Evolutionary conservation across 345 rosid genomes (phyloP).

Genomic region (Pistacia vera): DNA sequence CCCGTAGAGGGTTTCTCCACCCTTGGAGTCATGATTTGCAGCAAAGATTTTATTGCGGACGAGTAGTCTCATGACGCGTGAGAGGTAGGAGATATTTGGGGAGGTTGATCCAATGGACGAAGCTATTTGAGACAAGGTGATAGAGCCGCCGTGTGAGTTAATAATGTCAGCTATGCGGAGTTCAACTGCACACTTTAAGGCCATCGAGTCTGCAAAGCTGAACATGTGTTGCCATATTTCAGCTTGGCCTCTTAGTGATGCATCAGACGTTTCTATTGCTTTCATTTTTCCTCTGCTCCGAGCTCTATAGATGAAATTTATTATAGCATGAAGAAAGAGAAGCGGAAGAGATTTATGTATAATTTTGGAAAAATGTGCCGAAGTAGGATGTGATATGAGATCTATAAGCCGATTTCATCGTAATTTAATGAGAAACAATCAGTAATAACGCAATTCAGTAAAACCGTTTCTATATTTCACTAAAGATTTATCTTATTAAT

Average conservation of each 20-base stretch:
- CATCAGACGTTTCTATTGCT: neutral
- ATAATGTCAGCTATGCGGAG: conserved; percentile 44
- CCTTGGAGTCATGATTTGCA: conserved; percentile 11
- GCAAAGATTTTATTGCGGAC: conserved; percentile 28
- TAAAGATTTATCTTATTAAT: no score
- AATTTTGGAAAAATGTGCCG: no score
- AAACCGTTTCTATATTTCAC: no score
- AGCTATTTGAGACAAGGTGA: conserved; percentile 33
- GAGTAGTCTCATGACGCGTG: conserved; percentile 37
- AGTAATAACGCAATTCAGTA: no score
- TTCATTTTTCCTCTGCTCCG: neutral
- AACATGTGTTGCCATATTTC: conserved; percentile 19
- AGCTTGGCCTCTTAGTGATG: conserved; percentile 6
- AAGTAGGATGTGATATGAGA: no score
- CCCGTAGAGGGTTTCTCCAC: conserved; percentile 28
- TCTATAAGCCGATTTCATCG: no score
- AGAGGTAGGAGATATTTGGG: conserved; percentile 26
- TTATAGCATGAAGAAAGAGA: no score
- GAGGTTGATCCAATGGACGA: conserved; percentile 11
- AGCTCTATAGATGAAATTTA: no score
- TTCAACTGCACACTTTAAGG: conserved; percentile 38
- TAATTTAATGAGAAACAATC: no score
- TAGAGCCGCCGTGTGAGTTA: conserved; percentile 17
- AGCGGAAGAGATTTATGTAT: no score
- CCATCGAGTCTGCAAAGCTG: conserved; percentile 41